phyloP scores from a whole-genome alignment of 2,329 filamentous ascomycete species.

The Sclerotinia trifoliorum region DNA sequence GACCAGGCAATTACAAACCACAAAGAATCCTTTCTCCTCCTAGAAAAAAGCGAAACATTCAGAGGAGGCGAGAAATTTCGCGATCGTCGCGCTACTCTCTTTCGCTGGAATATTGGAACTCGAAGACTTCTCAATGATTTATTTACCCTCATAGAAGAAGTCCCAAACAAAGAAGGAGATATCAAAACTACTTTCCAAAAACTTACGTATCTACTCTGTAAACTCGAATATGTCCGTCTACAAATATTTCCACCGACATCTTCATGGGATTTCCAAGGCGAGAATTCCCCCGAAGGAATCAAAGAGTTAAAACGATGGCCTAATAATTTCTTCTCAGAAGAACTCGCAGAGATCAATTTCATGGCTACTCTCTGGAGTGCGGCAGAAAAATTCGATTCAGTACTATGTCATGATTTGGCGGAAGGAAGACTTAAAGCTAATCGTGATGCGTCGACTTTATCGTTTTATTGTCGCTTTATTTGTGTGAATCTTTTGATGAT shows the following conservation, averaged over 20 bases:
- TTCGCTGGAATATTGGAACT: conserved; percentile 13
- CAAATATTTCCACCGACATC: conserved; percentile 10
- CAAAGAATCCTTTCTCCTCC: neutral
- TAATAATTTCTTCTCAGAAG: neutral
- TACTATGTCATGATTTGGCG: neutral
- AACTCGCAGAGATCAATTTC: neutral
- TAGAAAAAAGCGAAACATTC: neutral
- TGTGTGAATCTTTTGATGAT: neutral
- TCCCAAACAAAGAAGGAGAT: neutral
- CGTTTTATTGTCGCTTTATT: neutral
- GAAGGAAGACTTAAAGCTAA: neutral
- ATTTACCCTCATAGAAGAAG: neutral
- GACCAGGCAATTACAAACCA: neutral
- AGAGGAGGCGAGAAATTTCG: neutral
- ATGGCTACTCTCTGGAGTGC: neutral
- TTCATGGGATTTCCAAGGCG: neutral
- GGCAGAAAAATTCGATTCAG: neutral
- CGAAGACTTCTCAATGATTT: conserved; percentile 10
- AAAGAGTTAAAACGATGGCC: conserved; percentile 2
- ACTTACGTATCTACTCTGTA: neutral
- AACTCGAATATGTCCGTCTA: conserved; percentile 10
- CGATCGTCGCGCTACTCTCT: conserved; percentile 7
- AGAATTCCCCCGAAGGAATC: neutral
- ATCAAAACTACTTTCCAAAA: neutral
- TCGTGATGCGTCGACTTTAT: neutral